Evolutionary conservation across 23 red algal species (phyloP).

Genomic region (Gracilaria caudata): DNA sequence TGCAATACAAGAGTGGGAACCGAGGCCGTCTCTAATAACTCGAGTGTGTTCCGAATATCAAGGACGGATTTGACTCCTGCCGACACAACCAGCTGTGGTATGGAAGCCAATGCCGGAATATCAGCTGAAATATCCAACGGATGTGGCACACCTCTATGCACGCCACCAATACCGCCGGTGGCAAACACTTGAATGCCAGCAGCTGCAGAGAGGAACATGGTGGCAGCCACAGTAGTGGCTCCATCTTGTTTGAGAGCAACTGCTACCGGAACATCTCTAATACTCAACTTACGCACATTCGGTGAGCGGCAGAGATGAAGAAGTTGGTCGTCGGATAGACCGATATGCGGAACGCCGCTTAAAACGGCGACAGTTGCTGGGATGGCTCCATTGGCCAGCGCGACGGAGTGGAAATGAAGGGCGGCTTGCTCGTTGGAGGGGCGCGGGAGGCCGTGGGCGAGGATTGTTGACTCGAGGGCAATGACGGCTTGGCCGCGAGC

Average conservation of each 20-base stretch:
- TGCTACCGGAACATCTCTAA: constrained; percentile 65
- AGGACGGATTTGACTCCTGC: constrained; percentile 85
- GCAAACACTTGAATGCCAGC: constrained; percentile 85
- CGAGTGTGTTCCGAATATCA: constrained; percentile 84
- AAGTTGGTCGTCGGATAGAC: constrained; percentile 31
- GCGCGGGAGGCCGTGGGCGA: constrained; percentile 87
- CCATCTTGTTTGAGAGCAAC: constrained; percentile 51
- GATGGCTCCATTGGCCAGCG: constrained; percentile 45
- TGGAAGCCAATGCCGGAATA: constrained; percentile 58
- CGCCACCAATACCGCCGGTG: constrained; percentile 93
- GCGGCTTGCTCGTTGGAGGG: constrained; percentile 76
- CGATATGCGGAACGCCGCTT: constrained; percentile 59
- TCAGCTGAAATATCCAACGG: constrained; percentile 80
- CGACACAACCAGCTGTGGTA: constrained; percentile 80
- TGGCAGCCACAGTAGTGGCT: constrained; percentile 81
- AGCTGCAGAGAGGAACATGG: constrained; percentile 70
- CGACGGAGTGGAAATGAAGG: constrained; percentile 27
- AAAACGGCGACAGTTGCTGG: constrained; percentile 84
- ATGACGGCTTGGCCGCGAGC: constrained; percentile 54
- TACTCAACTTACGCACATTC: constrained; percentile 59
- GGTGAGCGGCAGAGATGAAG: constrained; percentile 32
- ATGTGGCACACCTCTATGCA: constrained; percentile 64
- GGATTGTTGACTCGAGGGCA: constrained; percentile 88
- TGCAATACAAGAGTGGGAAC: constrained; percentile 72
- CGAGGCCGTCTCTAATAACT: constrained; percentile 75